Base-by-base conservation (phyloP, 1,284 basidiomycete genomes). In the Mycocalia duriaeana region DNA sequence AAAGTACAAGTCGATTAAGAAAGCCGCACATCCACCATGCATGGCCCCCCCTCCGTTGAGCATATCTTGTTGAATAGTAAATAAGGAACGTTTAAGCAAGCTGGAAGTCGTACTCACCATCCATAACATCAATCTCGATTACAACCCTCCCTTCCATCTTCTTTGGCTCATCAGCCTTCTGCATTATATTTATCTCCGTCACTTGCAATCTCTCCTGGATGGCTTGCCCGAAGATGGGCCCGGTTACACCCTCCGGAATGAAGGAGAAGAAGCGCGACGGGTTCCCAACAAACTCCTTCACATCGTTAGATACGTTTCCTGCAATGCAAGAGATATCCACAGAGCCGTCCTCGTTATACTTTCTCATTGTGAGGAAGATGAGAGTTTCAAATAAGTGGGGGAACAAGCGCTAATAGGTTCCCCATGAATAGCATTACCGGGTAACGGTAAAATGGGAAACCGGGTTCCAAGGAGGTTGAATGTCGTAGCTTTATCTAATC, bases 21-120 rank as follows among this genome's bases (percentile, higher is more conserved):
- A 71, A 4, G 71, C 69, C 34, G 68, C 67, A 52, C 77, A 81
- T 16, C 71, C 79, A n/a, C 79, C 76, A 46, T 81, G 79, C 38
- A 80, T 55, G 19, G 54, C 70, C 8, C 67, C 70, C 4, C 44
- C 56, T 1, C 65, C 57, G 49, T 81, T 78, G 9, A 77, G 45
- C 76, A 80, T 79, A 49, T 80, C 79, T 80, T 45, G 9, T 9
- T n/a, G 36, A 25, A 18, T n/a, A 35, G 19, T 34, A 44, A 24
- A 26, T 14, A 25, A 43, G 8, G 34, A 40, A 5, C n/a, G 9
- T 37, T 25, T 25, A 34, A 25, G 20, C 5, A 26, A 31, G 24
- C 18, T 7, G 22, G n/a, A 18, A 20, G 7, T 16, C 3, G 24
- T 7, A 50, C 65, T 23, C 44, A 77, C 80, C 77, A 61, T 75